These are phyloP conservation scores for Paecilomyces fulvus DNA, from an alignment of 2,329 filamentous ascomycete genomes.

Conservation along the genomic window DNA sequence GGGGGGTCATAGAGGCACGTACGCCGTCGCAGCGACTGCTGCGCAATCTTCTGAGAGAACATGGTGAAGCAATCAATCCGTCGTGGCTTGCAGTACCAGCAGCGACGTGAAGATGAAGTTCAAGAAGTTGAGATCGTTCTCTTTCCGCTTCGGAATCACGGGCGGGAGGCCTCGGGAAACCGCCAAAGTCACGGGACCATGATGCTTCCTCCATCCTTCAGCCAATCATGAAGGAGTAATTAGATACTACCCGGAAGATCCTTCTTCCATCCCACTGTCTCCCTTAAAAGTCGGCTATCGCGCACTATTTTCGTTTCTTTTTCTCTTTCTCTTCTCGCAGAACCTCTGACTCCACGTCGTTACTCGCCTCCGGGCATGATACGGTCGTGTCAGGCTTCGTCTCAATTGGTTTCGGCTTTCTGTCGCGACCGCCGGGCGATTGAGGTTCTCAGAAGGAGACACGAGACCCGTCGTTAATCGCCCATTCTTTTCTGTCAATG, in stretches of 20 bases:
- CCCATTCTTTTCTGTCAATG: conserved; percentile 39
- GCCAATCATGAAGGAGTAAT: conserved; percentile 28
- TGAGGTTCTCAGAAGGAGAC: conserved; percentile 33
- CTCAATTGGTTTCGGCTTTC: conserved; percentile 37
- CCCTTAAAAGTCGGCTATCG: neutral
- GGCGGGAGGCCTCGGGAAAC: conserved; percentile 33
- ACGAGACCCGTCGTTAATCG: conserved; percentile 41
- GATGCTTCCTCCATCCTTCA: conserved; percentile 1
- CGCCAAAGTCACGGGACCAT: conserved; percentile 24
- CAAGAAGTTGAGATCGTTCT: conserved; percentile 13
- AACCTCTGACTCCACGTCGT: conserved; percentile 32
- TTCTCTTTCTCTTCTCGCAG: conserved; percentile 22
- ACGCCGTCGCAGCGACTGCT: conserved; percentile 42
- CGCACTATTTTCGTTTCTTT: conserved; percentile 8
- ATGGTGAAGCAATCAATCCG: conserved; percentile 22
- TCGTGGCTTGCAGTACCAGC: conserved; percentile 4
- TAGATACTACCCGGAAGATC: conserved; percentile 30
- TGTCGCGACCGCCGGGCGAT: conserved; percentile 34
- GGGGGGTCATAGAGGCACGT: conserved; percentile 16
- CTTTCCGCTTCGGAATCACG: conserved; percentile 28
- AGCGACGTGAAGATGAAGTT: conserved; percentile 12
- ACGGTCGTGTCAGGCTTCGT: conserved; percentile 27
- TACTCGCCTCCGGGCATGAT: conserved; percentile 24
- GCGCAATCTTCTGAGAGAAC: conserved; percentile 41
- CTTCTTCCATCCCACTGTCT: conserved; percentile 20